Conservation (phyloP, 306 rosid species). For the Luffa acutangula region DNA sequence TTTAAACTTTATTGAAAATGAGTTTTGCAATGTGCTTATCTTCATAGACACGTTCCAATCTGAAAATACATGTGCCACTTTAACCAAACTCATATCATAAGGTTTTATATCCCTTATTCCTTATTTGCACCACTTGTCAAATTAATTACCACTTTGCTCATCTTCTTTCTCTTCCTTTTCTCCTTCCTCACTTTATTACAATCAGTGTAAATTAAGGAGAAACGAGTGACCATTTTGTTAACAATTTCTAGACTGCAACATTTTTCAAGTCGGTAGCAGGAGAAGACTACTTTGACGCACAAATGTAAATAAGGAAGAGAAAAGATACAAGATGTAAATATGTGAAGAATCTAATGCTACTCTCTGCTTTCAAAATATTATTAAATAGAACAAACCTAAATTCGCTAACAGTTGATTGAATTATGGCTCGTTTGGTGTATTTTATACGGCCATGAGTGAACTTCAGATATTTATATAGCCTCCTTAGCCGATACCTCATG, state of each 20-base stretch:
- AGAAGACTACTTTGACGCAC: too few species aligned
- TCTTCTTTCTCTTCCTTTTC: neutral
- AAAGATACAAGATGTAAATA: too few species aligned
- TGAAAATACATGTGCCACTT: neutral
- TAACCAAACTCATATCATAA: neutral
- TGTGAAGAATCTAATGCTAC: too few species aligned
- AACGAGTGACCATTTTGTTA: too few species aligned
- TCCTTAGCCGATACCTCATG: slow-evolving; percentile 88
- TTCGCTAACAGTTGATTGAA: too few species aligned
- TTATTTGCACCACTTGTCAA: neutral
- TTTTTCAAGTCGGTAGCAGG: too few species aligned
- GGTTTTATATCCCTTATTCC: neutral
- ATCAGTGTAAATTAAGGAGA: neutral
- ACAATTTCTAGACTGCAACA: too few species aligned
- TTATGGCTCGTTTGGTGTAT: slow-evolving; percentile 42
- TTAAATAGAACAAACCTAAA: too few species aligned
- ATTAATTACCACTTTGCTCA: neutral
- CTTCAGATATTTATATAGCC: slow-evolving; percentile 80
- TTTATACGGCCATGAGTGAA: slow-evolving; percentile 95
- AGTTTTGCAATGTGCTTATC: too few species aligned
- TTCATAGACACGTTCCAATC: too few species aligned
- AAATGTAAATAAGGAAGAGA: too few species aligned
- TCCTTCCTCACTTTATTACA: neutral
- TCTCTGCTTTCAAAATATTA: too few species aligned
- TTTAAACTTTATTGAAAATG: neutral